phyloP scores from a whole-genome alignment of 305 asterid genomes.

The Solanum hybrid region DNA sequence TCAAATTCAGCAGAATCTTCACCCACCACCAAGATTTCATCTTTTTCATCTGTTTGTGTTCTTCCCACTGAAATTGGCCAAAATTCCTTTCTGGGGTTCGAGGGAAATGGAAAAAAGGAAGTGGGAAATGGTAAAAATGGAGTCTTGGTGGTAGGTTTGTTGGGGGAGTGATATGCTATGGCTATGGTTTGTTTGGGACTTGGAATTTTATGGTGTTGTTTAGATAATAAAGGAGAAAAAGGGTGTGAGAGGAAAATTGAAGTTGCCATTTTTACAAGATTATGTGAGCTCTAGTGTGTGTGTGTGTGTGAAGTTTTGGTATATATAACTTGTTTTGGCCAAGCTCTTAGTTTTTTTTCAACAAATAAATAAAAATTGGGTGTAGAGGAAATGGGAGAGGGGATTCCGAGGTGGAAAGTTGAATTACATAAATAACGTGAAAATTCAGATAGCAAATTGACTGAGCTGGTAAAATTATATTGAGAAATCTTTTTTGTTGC shows the following conservation, averaged over 20 bases:
- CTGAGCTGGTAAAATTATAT: too few relatives aligned
- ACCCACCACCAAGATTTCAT: slow-evolving; percentile 48
- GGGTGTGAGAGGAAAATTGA: slow-evolving; percentile 5
- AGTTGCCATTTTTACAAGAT: slow-evolving; percentile 2
- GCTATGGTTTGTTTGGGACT: background rate
- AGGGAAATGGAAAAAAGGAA: background rate
- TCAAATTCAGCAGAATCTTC: too few relatives aligned
- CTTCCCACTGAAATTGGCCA: slow-evolving; percentile 12
- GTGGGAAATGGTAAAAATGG: background rate
- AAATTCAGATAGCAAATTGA: too few relatives aligned
- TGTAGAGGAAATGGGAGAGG: too few relatives aligned
- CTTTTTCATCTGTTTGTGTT: slow-evolving; percentile 23
- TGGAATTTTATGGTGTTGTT: background rate
- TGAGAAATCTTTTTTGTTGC: too few relatives aligned
- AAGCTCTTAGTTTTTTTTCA: too few relatives aligned
- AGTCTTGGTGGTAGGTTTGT: background rate
- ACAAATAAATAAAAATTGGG: too few relatives aligned
- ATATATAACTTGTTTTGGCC: too few relatives aligned
- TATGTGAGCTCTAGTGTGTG: background rate
- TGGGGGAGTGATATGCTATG: background rate
- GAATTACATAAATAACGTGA: too few relatives aligned
- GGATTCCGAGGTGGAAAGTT: too few relatives aligned
- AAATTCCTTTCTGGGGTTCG: background rate
- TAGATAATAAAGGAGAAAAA: background rate
- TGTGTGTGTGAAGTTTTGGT: too few relatives aligned